Evolutionary conservation across 176 grass and related monocot genomes (phyloP).

Genomic region (barley (Hordeum vulgare)): DNA sequence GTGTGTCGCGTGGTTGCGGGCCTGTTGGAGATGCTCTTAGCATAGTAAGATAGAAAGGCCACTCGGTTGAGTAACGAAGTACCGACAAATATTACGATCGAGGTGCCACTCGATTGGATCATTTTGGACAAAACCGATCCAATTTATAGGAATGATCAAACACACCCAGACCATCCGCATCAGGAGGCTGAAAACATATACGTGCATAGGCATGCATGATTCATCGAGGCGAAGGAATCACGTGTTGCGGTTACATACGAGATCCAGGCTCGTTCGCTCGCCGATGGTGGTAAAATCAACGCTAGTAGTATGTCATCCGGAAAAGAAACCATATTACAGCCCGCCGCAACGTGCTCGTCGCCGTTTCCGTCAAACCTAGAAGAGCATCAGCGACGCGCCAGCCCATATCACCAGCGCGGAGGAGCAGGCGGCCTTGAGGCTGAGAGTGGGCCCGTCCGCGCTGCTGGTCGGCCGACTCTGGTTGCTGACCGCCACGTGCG

Average conservation of each 20-base stretch:
- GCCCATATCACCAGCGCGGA: neutral
- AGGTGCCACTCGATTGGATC: too few species aligned
- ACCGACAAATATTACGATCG: too few species aligned
- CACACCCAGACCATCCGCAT: too few species aligned
- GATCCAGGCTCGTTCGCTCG: neutral
- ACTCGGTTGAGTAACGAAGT: too few species aligned
- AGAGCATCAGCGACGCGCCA: conserved; percentile 2
- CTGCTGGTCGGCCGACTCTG: conserved; percentile 1
- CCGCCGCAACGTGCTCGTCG: neutral
- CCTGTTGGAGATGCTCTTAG: too few species aligned
- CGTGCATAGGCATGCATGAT: neutral
- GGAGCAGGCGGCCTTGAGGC: conserved; percentile 2
- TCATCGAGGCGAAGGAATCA: neutral
- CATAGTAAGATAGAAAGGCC: too few species aligned
- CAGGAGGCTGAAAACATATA: neutral
- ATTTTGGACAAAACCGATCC: too few species aligned
- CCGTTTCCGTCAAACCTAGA: neutral
- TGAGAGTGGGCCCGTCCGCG: conserved; percentile 14
- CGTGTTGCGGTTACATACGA: neutral
- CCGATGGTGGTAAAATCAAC: neutral
- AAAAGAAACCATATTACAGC: neutral
- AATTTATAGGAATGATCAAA: too few species aligned
- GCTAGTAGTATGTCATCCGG: neutral
- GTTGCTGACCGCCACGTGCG: conserved; percentile 32
- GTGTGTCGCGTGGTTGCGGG: too few species aligned